phyloP scores from a whole-genome alignment of 2,329 filamentous ascomycete species.

The Talaromyces pinophilus region DNA sequence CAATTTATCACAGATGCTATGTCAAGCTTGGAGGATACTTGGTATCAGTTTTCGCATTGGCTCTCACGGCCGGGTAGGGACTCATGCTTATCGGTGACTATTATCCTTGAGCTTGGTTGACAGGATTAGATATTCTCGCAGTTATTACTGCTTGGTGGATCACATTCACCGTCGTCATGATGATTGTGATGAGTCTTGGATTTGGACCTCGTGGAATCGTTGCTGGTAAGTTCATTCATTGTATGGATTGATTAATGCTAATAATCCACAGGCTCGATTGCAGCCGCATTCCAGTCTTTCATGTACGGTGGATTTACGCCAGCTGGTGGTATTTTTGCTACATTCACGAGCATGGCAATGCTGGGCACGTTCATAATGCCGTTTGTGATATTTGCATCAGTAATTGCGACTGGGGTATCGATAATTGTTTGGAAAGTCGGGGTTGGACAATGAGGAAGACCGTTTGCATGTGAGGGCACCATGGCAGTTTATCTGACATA shows the following conservation, averaged over 20 bases:
- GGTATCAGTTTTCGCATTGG: background rate
- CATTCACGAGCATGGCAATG: background rate
- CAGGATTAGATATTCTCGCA: background rate
- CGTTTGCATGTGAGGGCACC: background rate
- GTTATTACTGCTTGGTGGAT: constrained; percentile 12
- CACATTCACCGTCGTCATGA: constrained; percentile 8
- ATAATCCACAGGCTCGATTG: background rate
- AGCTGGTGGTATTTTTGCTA: background rate
- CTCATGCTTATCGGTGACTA: background rate
- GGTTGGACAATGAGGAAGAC: background rate
- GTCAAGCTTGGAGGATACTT: background rate
- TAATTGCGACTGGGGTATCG: background rate
- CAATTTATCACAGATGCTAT: background rate
- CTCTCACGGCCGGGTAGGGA: background rate
- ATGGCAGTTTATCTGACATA: background rate
- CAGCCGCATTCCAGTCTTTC: background rate
- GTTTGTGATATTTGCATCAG: background rate
- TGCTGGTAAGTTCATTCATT: background rate
- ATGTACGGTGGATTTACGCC: background rate
- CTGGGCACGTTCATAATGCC: background rate
- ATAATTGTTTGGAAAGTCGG: background rate
- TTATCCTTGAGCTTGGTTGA: background rate
- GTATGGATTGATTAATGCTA: background rate
- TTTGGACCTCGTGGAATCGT: constrained; percentile 6
- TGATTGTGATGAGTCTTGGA: background rate